phyloP scores from a whole-genome alignment of 352 stramenopile genomes.

The Phytophthora pluvialis region DNA sequence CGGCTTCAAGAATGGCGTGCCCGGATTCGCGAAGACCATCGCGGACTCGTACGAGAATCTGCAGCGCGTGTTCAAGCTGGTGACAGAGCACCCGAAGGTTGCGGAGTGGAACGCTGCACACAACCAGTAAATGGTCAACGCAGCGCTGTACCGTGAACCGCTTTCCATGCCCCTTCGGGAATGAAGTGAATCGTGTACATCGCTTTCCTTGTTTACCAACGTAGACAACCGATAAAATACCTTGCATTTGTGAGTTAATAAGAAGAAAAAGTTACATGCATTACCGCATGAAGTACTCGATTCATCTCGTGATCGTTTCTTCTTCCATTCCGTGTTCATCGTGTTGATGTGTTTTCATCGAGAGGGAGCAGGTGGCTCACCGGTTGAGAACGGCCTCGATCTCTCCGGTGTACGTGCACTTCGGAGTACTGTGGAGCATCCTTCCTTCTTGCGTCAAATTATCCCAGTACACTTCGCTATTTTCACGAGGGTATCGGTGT shows the following conservation, averaged over 20 bases:
- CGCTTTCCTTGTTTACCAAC: background rate
- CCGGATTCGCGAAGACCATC: conserved; percentile 37
- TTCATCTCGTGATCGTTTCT: too few species aligned
- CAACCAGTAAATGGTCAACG: conserved; percentile 21
- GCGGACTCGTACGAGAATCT: conserved; percentile 45
- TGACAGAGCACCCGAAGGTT: conserved; percentile 58
- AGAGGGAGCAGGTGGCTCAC: too few species aligned
- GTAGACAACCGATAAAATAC: conserved; percentile 13
- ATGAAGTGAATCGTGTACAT: conserved; percentile 1
- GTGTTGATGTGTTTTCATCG: too few species aligned
- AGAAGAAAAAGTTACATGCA: background rate
- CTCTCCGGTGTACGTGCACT: too few species aligned
- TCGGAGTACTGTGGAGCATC: too few species aligned
- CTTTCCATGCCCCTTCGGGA: background rate
- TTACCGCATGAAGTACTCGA: too few species aligned
- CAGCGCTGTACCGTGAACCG: background rate
- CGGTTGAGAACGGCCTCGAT: too few species aligned
- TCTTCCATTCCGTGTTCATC: too few species aligned
- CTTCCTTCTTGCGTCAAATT: too few species aligned
- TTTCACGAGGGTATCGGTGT: too few species aligned
- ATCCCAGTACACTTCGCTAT: too few species aligned
- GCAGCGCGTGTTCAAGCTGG: conserved; percentile 45
- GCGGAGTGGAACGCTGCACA: conserved; percentile 57
- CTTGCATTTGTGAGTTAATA: background rate
- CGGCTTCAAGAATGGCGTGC: conserved; percentile 39